Evolutionary conservation across 2,329 filamentous ascomycete genomes (phyloP), one percentile per base, ranked within the genome.

Genomic region (Mycosphaerelloides madeirae): DNA sequence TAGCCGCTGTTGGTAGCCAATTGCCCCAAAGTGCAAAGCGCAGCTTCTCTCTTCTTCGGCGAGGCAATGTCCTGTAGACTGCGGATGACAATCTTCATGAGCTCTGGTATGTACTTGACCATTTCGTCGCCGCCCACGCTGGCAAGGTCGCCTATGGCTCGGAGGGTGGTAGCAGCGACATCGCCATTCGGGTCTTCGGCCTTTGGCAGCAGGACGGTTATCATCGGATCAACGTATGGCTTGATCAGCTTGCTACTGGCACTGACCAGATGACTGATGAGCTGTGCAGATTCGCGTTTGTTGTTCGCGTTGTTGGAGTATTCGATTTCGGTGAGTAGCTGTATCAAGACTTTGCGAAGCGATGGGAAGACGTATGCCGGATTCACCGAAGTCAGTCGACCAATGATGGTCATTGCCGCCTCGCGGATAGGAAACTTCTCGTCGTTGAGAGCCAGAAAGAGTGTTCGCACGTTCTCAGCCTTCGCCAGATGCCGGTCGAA

Each of bases 321-420:
- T 58, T 95, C 90, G 16, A 98, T 84, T 60, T 96, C 91, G 0
- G 93, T 98, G 49, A 98, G 77, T 66, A 98, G 83, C 67, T 98
- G 94, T 46, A 98, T 90, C 19, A 98, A 79, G 5, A 94, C 85
- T 68, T 98, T 98, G 51, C 93, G 85, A 31, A 98, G 69, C 0
- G 93, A 94, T 1, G 94, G 93, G 59, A 98, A 95, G 55, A 98
- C 90, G 66, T 98, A 98, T 46, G 94, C 94, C 1, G 93, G 94
- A 54, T 98, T 98, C 54, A 89, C 84, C 41, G 81, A 79, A 0
- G 93, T 94, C 44, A 99, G 74, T 11, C 94, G 87, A 25, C 93
- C 94, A 58, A 98, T 95, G 54, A 98, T 96, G 14, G 87, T 85
- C 60, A 99, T 96, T 7, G 93, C 87, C 20, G 93, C 91, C 69